Percentiles rank a stretch among this genome's conserved stretches.
These are phyloP conservation scores for Psilocybe cyanescens DNA, from an alignment of 768 basidiomycete genomes.

Conservation along the genomic window DNA sequence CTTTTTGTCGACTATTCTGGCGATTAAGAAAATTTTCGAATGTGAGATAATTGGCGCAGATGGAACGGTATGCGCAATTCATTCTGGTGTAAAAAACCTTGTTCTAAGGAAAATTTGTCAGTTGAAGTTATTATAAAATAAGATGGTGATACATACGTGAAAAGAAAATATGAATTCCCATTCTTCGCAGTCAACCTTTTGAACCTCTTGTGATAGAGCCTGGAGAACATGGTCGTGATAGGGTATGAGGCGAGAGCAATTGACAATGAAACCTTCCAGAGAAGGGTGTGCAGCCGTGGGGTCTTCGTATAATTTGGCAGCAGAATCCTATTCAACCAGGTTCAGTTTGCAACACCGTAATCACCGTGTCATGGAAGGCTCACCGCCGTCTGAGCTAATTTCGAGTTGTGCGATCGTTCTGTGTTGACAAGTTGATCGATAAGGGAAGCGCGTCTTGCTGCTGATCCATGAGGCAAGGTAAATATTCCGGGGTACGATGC, in stretches of 20 bases:
- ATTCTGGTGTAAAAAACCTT: constrained; percentile 30
- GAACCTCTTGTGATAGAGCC: constrained; percentile 13
- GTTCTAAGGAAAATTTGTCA: constrained; percentile 17
- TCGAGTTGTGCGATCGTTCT: constrained; percentile 33
- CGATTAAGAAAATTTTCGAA: constrained; percentile 32
- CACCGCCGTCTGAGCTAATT: constrained; percentile 33
- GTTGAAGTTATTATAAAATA: background rate
- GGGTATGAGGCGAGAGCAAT: constrained; percentile 28
- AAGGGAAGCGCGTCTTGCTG: constrained; percentile 24
- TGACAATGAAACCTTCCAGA: constrained; percentile 31
- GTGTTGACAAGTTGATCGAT: constrained; percentile 36
- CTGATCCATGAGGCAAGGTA: constrained; percentile 28
- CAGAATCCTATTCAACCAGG: constrained; percentile 31
- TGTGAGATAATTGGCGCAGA: constrained; percentile 36
- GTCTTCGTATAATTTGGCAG: constrained; percentile 30
- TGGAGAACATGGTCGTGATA: constrained; percentile 30
- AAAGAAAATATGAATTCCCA: constrained; percentile 32
- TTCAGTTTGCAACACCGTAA: background rate
- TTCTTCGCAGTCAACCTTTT: constrained; percentile 13
- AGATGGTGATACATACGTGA: constrained; percentile 17
- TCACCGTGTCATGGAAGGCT: constrained; percentile 5
- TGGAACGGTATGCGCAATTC: constrained; percentile 37
- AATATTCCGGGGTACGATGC: constrained; percentile 40
- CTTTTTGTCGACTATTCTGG: constrained; percentile 7
- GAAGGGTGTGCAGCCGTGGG: constrained; percentile 19